These are phyloP conservation scores for Malbranchea cinnamomea DNA, from an alignment of 2,329 filamentous ascomycete genomes.

Conservation along the genomic window DNA sequence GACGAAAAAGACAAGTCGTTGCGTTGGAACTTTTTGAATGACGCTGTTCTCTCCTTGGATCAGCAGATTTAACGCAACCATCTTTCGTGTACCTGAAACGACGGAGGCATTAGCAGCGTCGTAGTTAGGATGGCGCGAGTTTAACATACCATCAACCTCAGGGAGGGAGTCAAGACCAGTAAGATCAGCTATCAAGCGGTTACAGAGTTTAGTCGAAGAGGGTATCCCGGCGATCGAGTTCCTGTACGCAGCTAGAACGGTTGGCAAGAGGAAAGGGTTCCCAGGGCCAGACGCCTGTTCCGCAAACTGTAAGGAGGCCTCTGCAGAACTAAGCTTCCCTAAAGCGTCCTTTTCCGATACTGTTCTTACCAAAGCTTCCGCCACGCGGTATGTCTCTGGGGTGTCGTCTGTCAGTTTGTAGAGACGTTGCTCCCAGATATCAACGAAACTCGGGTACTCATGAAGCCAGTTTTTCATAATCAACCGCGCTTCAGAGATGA, in stretches of 20 bases:
- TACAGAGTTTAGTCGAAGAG: slow-evolving; percentile 38
- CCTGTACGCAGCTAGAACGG: slow-evolving; percentile 34
- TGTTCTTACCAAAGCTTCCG: slow-evolving; percentile 27
- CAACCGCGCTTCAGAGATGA: slow-evolving; percentile 36
- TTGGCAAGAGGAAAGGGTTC: slow-evolving; percentile 33
- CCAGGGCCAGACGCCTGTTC: slow-evolving; percentile 21
- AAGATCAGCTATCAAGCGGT: slow-evolving; percentile 45
- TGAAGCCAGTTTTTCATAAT: slow-evolving; percentile 32
- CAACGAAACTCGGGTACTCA: slow-evolving; percentile 8
- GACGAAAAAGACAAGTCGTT: slow-evolving; percentile 68
- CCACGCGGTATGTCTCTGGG: slow-evolving; percentile 23
- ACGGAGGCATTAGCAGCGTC: slow-evolving; percentile 9
- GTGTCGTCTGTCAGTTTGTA: slow-evolving; percentile 18
- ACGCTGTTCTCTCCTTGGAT: slow-evolving; percentile 34
- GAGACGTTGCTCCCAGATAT: slow-evolving; percentile 23
- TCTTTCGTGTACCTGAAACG: slow-evolving; percentile 29
- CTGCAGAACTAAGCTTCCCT: slow-evolving; percentile 15
- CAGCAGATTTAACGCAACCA: slow-evolving; percentile 41
- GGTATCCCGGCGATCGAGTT: slow-evolving; percentile 34
- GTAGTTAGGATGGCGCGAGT: neutral
- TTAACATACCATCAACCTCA: slow-evolving; percentile 25
- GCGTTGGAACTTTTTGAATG: slow-evolving; percentile 30
- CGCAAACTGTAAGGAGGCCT: slow-evolving; percentile 21
- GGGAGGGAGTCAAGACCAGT: slow-evolving; percentile 37
- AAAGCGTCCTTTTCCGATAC: slow-evolving; percentile 19